Evolutionary conservation across 2,329 filamentous ascomycete species (phyloP).

Genomic region (Nemania bipapillata): DNA sequence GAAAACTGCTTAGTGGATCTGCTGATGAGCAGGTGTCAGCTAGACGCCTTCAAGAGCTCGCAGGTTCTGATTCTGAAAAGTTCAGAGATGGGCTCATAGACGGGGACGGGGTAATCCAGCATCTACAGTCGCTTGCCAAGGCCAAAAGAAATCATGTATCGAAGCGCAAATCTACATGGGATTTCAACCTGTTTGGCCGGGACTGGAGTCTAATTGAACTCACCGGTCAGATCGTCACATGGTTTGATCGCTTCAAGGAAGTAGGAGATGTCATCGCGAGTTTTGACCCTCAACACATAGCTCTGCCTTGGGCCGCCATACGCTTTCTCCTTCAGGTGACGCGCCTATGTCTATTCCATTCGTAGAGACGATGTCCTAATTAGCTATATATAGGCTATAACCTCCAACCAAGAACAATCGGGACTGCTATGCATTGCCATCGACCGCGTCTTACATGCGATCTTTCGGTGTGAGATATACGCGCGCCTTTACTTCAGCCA

Average conservation of each 20-base stretch:
- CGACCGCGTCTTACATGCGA: conserved; percentile 3
- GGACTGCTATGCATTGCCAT: conserved; percentile 4
- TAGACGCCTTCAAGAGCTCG: background rate
- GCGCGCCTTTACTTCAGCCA: conserved; percentile 8
- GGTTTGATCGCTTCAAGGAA: conserved; percentile 19
- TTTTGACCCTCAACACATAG: conserved; percentile 19
- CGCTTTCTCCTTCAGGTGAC: conserved; percentile 19
- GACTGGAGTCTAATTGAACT: conserved; percentile 12
- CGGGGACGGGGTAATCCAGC: background rate
- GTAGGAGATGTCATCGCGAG: conserved; percentile 17
- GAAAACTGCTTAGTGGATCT: background rate
- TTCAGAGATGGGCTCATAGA: conserved; percentile 9
- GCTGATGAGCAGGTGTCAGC: background rate
- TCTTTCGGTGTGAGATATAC: conserved; percentile 14
- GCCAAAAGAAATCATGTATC: conserved; percentile 14
- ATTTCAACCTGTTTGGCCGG: conserved; percentile 1
- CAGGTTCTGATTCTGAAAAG: background rate
- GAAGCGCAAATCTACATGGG: conserved; percentile 8
- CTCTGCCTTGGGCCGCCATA: conserved; percentile 24
- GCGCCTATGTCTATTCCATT: background rate
- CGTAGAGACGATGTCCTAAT: background rate
- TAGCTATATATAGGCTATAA: background rate
- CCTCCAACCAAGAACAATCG: conserved; percentile 9
- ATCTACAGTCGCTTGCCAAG: conserved; percentile 8
- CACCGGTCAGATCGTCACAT: conserved; percentile 5